phyloP scores from a whole-genome alignment of 345 rosid genomes.

The Populus alba region DNA sequence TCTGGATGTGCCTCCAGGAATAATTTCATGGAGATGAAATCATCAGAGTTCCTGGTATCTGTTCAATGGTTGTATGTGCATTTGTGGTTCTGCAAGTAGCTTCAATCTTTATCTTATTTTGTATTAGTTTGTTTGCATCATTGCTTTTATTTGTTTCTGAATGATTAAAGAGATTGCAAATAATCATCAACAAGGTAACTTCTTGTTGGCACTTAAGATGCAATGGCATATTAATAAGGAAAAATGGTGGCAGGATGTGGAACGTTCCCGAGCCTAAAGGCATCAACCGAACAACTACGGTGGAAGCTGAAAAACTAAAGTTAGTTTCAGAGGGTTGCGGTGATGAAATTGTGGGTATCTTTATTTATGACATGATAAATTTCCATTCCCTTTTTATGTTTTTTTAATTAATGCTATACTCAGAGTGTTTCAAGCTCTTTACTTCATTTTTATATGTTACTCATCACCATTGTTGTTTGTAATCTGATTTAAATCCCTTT shows the following conservation, averaged over 20 bases:
- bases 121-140: background rate
- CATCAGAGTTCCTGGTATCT: background rate
- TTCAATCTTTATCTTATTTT: background rate
- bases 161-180: background rate
- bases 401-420: background rate
- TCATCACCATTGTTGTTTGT: no score
- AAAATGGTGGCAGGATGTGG: constrained; percentile 61
- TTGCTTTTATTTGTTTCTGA: background rate
- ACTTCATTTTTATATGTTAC: constrained; percentile 4
- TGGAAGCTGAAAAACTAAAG: constrained; percentile 50
- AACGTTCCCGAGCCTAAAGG: constrained; percentile 63
- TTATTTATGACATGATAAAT: background rate
- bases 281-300: constrained; percentile 33
- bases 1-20: no score
- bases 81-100: background rate
- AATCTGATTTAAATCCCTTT: background rate
- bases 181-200: background rate
- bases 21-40: background rate
- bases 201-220: background rate
- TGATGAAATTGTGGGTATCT: constrained; percentile 54
- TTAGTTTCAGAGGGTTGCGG: constrained; percentile 72
- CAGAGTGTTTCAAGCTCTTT: background rate
- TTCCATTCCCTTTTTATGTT: constrained; percentile 1
- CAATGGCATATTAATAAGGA: constrained; percentile 11
- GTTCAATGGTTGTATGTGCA: background rate